Conservation (phyloP, 1,284 basidiomycete species). For the Ceratobasidium papillatum region DNA sequence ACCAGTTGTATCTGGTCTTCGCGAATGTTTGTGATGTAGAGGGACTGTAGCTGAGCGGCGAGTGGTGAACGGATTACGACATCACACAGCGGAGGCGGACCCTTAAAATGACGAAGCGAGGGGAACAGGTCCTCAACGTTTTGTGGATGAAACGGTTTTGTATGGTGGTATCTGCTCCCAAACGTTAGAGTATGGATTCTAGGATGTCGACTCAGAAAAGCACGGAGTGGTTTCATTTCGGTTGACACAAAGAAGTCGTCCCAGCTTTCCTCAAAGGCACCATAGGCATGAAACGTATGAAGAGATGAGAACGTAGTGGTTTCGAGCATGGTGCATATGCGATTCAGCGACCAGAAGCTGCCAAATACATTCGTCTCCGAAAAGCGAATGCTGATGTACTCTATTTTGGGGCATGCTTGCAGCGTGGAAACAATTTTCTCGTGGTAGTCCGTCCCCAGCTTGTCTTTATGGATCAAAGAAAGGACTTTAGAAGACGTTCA, state of each 20-base stretch:
- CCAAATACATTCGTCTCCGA: not conserved
- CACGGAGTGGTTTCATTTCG: not conserved
- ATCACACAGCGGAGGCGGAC: not conserved
- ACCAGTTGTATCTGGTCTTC: not conserved
- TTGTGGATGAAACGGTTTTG: not conserved
- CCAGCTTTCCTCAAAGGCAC: not conserved
- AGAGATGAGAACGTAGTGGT: not conserved
- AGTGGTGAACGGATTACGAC: not conserved
- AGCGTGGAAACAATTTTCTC: not conserved
- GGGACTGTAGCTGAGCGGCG: not conserved
- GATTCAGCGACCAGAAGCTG: not conserved
- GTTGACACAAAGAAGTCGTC: not conserved
- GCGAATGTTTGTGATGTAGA: not conserved
- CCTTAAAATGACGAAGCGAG: not conserved
- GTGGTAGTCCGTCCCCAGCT: no score
- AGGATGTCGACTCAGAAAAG: not conserved
- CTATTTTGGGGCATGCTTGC: not conserved
- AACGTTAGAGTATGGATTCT: not conserved
- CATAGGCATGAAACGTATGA: not conserved
- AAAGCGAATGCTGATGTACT: not conserved
- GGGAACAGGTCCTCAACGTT: not conserved
- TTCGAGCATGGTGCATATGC: not conserved
- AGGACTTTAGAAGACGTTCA: no score
- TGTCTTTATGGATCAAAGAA: no score
- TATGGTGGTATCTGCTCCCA: not conserved